Conservation (phyloP, 2,329 filamentous ascomycete species). For the Arthrobotrys conoides region DNA sequence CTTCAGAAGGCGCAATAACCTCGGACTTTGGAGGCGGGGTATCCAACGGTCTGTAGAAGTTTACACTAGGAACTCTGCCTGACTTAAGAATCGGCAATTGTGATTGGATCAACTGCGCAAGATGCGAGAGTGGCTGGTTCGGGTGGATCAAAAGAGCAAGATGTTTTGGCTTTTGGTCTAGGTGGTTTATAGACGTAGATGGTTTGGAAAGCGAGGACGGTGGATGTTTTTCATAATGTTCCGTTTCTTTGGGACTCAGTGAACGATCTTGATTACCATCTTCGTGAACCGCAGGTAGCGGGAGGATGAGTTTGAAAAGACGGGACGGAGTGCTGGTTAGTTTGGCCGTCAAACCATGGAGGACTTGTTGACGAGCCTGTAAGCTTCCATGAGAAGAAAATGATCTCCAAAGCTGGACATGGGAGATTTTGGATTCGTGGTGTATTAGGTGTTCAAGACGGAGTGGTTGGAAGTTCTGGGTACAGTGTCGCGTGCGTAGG, state of each 20-base stretch:
- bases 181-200: not conserved
- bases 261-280: conserved; percentile 35
- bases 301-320: conserved; percentile 84
- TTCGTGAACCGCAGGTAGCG: conserved; percentile 71
- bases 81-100: conserved; percentile 80
- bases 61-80: conserved; percentile 78
- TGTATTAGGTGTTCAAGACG: not conserved
- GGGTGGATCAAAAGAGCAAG: conserved; percentile 88
- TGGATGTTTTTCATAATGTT: conserved; percentile 52
- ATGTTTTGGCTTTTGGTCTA: conserved; percentile 70
- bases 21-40: conserved; percentile 28
- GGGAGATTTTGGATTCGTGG: not conserved
- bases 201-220: conserved; percentile 33
- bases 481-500: conserved; percentile 29
- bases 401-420: not conserved
- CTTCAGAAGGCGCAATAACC: conserved; percentile 65
- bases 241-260: conserved; percentile 29
- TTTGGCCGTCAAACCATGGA: conserved; percentile 66
- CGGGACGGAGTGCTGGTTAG: conserved; percentile 84
- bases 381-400: conserved; percentile 33
- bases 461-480: not conserved
- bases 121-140: conserved; percentile 89
- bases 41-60: conserved; percentile 86
- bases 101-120: conserved; percentile 88
- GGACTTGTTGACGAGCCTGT: conserved; percentile 45